Evolutionary conservation across 495 filamentous ascomycete genomes (phyloP).

Genomic region (Stereocaulon alpinum): DNA sequence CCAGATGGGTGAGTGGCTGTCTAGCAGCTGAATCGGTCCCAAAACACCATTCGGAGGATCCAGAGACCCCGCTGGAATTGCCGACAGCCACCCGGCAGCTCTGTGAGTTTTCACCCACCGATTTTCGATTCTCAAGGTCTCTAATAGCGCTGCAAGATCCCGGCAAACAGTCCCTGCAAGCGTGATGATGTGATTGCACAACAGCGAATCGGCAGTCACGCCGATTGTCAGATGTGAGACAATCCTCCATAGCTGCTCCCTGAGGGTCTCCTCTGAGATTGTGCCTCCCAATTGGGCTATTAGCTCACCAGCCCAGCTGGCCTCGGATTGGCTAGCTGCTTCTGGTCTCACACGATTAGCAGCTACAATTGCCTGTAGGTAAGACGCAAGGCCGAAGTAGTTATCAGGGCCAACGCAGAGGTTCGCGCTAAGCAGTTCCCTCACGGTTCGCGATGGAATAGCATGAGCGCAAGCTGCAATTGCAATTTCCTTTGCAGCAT

Average conservation of each 20-base stretch:
- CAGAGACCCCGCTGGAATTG: neutral
- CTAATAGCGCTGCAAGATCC: neutral
- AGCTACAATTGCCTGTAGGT: slow-evolving; percentile 8
- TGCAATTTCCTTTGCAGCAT: slow-evolving; percentile 4
- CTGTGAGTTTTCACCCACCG: neutral
- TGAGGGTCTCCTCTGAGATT: neutral
- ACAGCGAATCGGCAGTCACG: neutral
- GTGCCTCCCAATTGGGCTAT: neutral
- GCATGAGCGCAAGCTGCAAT: slow-evolving; percentile 9
- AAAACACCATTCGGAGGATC: neutral
- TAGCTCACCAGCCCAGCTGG: neutral
- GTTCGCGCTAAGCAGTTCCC: neutral
- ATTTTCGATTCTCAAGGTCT: neutral
- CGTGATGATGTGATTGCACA: neutral
- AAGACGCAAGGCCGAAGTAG: neutral
- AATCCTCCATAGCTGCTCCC: neutral
- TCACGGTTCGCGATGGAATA: neutral
- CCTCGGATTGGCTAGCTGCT: slow-evolving; percentile 3
- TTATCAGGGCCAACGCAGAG: neutral
- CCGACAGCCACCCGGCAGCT: slow-evolving; percentile 2
- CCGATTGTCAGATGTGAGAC: neutral
- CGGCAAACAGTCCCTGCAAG: neutral
- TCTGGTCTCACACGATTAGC: slow-evolving; percentile 2
- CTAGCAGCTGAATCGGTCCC: neutral
- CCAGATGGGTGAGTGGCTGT: neutral